Evolutionary conservation across 495 filamentous ascomycete genomes (phyloP), one percentile per base, ranked within the genome.

Genomic region (Stereocaulon alpinum): DNA sequence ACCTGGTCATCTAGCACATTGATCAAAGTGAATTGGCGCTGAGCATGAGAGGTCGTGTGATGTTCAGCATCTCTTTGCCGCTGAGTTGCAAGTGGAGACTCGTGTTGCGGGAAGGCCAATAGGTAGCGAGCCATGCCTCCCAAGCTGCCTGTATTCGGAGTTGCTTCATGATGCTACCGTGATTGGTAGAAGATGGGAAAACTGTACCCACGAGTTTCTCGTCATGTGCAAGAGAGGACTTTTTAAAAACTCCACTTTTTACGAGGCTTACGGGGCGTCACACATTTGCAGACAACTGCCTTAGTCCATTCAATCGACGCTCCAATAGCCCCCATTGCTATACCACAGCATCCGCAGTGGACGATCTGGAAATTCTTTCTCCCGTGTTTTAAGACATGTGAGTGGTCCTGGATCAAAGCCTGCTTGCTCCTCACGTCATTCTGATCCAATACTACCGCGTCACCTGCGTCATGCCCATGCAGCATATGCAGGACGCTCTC

Each of bases 81-180:
- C 49, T 17, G 49, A 52, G 14, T 52, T n/a, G 49, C 49, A 52
- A 32, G 49, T 37, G 49, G 49, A 52, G 30, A 50, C 47, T 27
- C 34, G 6, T 11, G 7, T 37, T 37, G 34, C 2, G 11, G 27
- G n/a, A 29, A 50, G 47, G 47, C 47, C 47, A 50, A 50, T 50
- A 29, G 47, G n/a, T 50, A 30, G 47, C 47, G 27, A 50, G 47
- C 47, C 24, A 30, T 15, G 18, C 49, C 49, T 32, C 49, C 34
- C 29, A 34, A 34, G 49, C 18, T n/a, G 49, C 49, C 34, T 52
- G 30, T 29, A 52, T 52, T 32, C 29, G 49, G 49, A 52, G 49
- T 52, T n/a, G 30, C 49, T 34, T 29, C 12, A 34, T 34, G 29
- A 32, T 37, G 49, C 5, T 18, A 29, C 30, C 34, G 49, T 34